Conservation (phyloP, 495 filamentous ascomycete species). For the Hypoxylon lenormandii region DNA sequence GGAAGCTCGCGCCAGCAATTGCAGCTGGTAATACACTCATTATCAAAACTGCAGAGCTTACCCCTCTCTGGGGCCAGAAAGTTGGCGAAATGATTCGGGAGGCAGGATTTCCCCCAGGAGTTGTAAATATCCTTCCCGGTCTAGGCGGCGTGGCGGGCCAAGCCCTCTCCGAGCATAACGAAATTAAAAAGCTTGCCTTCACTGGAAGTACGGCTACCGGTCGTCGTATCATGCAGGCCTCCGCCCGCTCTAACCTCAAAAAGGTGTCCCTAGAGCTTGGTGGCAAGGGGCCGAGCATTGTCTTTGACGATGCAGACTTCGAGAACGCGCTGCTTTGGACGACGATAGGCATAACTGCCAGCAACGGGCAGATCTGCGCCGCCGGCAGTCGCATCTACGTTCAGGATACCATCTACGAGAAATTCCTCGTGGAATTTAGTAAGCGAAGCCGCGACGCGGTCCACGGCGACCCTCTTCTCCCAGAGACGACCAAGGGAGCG, state of each 20-base stretch:
- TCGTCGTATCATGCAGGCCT: constrained; percentile 72
- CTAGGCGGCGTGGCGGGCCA: constrained; percentile 73
- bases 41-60: constrained; percentile 82
- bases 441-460: constrained; percentile 6
- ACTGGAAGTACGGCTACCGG: constrained; percentile 80
- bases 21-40: constrained; percentile 58
- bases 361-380: constrained; percentile 67
- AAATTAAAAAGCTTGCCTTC: constrained; percentile 84
- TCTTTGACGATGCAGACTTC: constrained; percentile 77
- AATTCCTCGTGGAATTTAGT: constrained; percentile 70
- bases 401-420: constrained; percentile 65
- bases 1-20: constrained; percentile 61
- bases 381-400: constrained; percentile 66
- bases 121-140: constrained; percentile 81
- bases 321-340: constrained; percentile 78
- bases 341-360: constrained; percentile 58
- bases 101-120: constrained; percentile 85
- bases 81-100: constrained; percentile 77
- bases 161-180: constrained; percentile 72
- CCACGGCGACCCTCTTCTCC: constrained; percentile 7
- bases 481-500: constrained; percentile 8
- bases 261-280: constrained; percentile 85
- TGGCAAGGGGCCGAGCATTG: constrained; percentile 77
- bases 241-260: constrained; percentile 77
- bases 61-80: constrained; percentile 77